A percentile compares a stretch with the other conserved stretches of the same genome.
These are phyloP conservation scores for Sporobolomyces phaffii DNA, from an alignment of 768 basidiomycete species.

Conservation along the genomic window DNA sequence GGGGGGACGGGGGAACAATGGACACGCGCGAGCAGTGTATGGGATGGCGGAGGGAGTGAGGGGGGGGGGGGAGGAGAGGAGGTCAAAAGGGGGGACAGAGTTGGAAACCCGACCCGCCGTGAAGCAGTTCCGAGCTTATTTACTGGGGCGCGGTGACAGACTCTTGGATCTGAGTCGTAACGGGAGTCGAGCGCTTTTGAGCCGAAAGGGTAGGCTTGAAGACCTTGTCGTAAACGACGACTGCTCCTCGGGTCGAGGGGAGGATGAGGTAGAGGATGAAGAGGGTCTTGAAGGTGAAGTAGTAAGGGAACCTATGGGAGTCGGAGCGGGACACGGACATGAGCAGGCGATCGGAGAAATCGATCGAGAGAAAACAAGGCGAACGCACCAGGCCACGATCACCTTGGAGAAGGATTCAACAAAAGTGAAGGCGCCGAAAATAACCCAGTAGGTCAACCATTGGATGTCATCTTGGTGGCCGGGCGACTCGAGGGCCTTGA, in stretches of 20 bases:
- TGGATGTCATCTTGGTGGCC: constrained; percentile 66
- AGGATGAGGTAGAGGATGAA: constrained; percentile 48
- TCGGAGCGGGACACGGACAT: no score
- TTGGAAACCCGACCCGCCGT: no score
- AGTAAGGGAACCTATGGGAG: constrained; percentile 48
- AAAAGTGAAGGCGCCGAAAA: constrained; percentile 88
- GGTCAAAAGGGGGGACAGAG: no score
- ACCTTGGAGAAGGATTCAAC: constrained; percentile 73
- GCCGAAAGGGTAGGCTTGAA: constrained; percentile 66
- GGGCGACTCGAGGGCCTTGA: constrained; percentile 88
- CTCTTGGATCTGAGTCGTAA: constrained; percentile 8
- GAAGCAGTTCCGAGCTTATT: no score
- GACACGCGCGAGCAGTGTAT: no score
- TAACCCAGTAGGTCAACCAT: constrained; percentile 97
- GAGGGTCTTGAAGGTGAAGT: constrained; percentile 47
- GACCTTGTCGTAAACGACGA: constrained; percentile 66
- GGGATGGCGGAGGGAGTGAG: no score
- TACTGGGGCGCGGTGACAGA: constrained; percentile 12
- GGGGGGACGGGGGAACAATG: no score
- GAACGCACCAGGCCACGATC: constrained; percentile 68
- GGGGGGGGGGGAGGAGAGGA: no score
- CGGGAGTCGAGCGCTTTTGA: constrained; percentile 4
- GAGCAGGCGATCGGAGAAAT: no score
- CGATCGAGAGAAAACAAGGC: neutral
- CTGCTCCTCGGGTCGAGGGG: constrained; percentile 65